A percentile compares a stretch with the other conserved stretches of the same genome.
phyloP scores from a whole-genome alignment of 1,284 basidiomycete genomes.

The Heliocybe sulcata region DNA sequence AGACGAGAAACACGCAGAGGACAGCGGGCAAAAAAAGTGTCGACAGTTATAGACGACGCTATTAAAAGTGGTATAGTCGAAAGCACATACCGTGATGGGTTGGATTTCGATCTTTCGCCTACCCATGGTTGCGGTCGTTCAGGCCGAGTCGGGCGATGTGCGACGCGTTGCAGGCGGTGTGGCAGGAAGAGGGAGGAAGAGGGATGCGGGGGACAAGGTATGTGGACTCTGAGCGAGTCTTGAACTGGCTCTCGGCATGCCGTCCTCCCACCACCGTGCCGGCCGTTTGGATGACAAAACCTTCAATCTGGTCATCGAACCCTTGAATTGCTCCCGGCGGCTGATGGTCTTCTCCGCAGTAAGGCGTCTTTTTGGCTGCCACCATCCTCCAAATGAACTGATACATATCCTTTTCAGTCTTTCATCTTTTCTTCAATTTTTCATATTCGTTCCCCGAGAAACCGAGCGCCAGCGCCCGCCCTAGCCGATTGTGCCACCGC shows the following conservation, averaged over 20 bases:
- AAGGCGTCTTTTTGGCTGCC: background rate
- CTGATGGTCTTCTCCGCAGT: background rate
- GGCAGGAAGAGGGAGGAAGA: background rate
- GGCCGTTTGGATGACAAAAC: conserved; percentile 3
- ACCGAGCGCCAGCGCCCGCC: background rate
- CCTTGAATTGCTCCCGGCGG: background rate
- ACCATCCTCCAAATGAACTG: too few species aligned
- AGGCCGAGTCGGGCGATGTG: background rate
- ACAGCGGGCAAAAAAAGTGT: conserved; percentile 2
- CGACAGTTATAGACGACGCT: conserved; percentile 2
- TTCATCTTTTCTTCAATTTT: background rate
- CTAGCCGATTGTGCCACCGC: background rate
- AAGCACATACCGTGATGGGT: conserved; percentile 64
- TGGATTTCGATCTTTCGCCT: conserved; percentile 87
- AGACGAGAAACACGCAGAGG: conserved; percentile 17
- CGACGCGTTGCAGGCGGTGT: background rate
- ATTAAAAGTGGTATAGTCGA: conserved; percentile 12
- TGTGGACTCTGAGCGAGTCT: conserved; percentile 1
- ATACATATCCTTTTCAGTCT: background rate
- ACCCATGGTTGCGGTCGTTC: conserved; percentile 39
- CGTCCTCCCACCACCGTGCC: conserved; percentile 1
- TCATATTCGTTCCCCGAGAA: background rate
- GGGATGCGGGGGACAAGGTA: background rate
- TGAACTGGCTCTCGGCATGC: conserved; percentile 3
- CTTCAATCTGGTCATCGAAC: background rate